A percentile compares a stretch with the other conserved stretches of the same genome.
These are phyloP conservation scores for Candida sithepensis DNA, from an alignment of 805 yeast species.

Conservation along the genomic window DNA sequence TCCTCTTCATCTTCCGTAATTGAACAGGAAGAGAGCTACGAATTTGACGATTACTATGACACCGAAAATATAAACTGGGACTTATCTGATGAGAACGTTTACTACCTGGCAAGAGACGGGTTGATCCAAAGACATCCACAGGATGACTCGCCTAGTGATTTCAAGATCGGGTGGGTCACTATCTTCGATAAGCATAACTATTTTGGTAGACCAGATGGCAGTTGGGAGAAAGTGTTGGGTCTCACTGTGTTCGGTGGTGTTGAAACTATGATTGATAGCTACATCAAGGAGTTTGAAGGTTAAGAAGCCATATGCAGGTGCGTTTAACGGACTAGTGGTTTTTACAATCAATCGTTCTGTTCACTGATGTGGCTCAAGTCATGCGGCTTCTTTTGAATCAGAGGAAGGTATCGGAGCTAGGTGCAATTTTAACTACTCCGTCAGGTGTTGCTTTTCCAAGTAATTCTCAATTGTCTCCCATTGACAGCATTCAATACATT, in stretches of 20 bases:
- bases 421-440: too few relatives aligned
- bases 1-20: not conserved
- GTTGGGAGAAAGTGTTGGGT: slow-evolving; percentile 54
- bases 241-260: slow-evolving; percentile 50
- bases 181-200: slow-evolving; percentile 44
- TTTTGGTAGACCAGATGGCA: slow-evolving; percentile 35
- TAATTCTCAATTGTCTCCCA: too few relatives aligned
- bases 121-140: slow-evolving; percentile 43
- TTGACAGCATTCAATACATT: too few relatives aligned
- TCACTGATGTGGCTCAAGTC: not conserved
- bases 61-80: too few relatives aligned
- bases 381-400: not conserved
- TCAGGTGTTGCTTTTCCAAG: too few relatives aligned
- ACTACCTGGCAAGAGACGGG: slow-evolving; percentile 54
- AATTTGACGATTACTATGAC: slow-evolving; percentile 13
- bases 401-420: too few relatives aligned
- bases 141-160: slow-evolving; percentile 60
- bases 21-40: slow-evolving; percentile 15
- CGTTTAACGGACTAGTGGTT: too few relatives aligned
- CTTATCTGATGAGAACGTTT: slow-evolving; percentile 16
- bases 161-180: slow-evolving; percentile 64
- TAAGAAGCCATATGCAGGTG: not conserved
- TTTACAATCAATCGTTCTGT: too few relatives aligned
- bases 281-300: slow-evolving; percentile 8
- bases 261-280: slow-evolving; percentile 31